Base-by-base conservation (phyloP, 2,329 filamentous ascomycete species). In the Alternaria alternata region DNA sequence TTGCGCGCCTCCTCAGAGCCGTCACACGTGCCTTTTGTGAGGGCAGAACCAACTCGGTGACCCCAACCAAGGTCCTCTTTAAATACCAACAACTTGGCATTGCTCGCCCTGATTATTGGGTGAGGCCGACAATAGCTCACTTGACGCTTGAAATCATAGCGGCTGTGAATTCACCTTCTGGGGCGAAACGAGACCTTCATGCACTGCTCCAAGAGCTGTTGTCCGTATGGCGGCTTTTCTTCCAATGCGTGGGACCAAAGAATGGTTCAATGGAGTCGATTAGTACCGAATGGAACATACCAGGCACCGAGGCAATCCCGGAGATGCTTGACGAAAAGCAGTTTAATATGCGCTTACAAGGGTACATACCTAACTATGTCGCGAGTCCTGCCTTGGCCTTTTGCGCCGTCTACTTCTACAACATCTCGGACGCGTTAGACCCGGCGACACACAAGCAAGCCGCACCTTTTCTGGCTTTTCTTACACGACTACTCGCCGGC, bases 221-320 rank as follows among this genome's bases (percentile, higher is more conserved):
- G 9, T 72, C 73, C 4, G 55, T 78, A 7, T 78, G 75, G 75
- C 69, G 66, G 20, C 51, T 78, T 18, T 73, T 77, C 56, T 76
- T 78, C 51, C 74, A 77, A 47, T 71, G 66, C 49, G 68, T 70
- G 57, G 73, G 70, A 22, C 26, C 26, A 20, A 52, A 59, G 6
- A 55, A 60, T 18, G 56, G 59, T 7, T 24, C 65, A 9, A 28
- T 75, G 18, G 57, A 75, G 16, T 57, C 66, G 4, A 61, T 75
- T 39, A 68, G 53, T 28, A 24, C 58, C 3, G 59, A 71, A 5
- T 78, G 75, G 75, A 64, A 64, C 5, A 14, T 77, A 12, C 70
- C 72, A n/a, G 28, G 59, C 9, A 9, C 59, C 11, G 62, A 62
- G 16, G 41, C 64, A 26, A 58, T 68, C 4, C 57, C 54, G 1